A percentile compares a stretch with the other conserved stretches of the same genome.
Evolutionary conservation across 805 yeast genomes (phyloP).

Genomic region (Saccharomyces kudriavzevii): DNA sequence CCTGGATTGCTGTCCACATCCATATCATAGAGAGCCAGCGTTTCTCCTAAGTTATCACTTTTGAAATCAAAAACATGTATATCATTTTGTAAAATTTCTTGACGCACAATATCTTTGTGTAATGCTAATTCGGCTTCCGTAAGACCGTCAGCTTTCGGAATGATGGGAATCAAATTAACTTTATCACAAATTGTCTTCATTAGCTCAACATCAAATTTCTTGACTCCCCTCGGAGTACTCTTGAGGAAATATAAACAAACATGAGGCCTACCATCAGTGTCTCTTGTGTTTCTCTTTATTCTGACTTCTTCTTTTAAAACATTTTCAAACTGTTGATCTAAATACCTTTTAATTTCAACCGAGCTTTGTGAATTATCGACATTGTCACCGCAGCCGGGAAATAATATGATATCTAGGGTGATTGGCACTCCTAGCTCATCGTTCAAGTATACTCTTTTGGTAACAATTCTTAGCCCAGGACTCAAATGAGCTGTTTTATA

Average conservation of each 20-base stretch:
- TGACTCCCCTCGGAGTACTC: constrained; percentile 43
- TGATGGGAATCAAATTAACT: constrained; percentile 78
- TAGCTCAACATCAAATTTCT: constrained; percentile 48
- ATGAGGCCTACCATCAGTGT: constrained; percentile 71
- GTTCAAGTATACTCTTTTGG: constrained; percentile 45
- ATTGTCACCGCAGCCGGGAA: constrained; percentile 72
- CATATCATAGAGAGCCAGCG: constrained; percentile 22
- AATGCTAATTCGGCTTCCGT: constrained; percentile 53
- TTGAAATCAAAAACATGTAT: constrained; percentile 70
- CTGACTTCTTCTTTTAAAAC: constrained; percentile 69
- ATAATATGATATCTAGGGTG: constrained; percentile 51
- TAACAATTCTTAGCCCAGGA: constrained; percentile 37
- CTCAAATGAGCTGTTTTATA: constrained; percentile 30
- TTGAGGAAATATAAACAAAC: constrained; percentile 71
- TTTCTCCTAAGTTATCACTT: constrained; percentile 37
- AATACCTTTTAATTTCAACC: constrained; percentile 45
- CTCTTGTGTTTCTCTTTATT: constrained; percentile 61
- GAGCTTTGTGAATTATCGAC: constrained; percentile 52
- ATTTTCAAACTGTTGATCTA: constrained; percentile 64
- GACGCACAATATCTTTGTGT: constrained; percentile 46
- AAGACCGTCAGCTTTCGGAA: constrained; percentile 72
- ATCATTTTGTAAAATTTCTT: constrained; percentile 47
- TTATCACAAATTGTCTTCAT: constrained; percentile 61
- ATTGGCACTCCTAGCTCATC: constrained; percentile 50
- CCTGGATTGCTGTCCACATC: not conserved